Evolutionary conservation across 2,329 filamentous ascomycete species (phyloP).

Genomic region (Xylaria sp.): DNA sequence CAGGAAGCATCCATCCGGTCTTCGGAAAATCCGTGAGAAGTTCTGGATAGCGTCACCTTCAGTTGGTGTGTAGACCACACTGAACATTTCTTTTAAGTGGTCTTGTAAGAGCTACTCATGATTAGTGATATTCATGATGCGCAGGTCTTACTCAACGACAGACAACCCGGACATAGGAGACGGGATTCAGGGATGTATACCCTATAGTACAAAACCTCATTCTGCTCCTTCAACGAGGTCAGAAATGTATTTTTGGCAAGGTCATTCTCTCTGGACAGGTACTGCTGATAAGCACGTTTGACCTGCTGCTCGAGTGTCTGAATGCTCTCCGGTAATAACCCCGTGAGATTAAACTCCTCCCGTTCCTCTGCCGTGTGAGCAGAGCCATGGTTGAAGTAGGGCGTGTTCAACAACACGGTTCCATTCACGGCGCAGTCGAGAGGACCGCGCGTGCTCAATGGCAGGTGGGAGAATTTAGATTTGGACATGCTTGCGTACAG

Average conservation of each 20-base stretch:
- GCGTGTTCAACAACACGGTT: conserved; percentile 54
- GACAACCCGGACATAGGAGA: neutral
- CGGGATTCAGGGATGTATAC: conserved; percentile 36
- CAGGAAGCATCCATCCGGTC: conserved; percentile 75
- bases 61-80: conserved; percentile 85
- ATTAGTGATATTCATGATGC: neutral
- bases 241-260: conserved; percentile 85
- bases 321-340: conserved; percentile 65
- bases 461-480: conserved; percentile 39
- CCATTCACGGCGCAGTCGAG: conserved; percentile 47
- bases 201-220: conserved; percentile 74
- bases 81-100: conserved; percentile 82
- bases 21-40: conserved; percentile 71
- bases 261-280: conserved; percentile 54
- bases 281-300: conserved; percentile 75
- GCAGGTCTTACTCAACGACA: neutral
- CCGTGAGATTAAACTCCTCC: conserved; percentile 61
- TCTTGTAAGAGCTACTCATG: conserved; percentile 59
- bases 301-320: conserved; percentile 74
- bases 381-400: conserved; percentile 78
- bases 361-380: conserved; percentile 69
- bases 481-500: conserved; percentile 26
- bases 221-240: conserved; percentile 79
- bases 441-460: conserved; percentile 44
- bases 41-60: conserved; percentile 85